Percentiles rank a stretch among this genome's conserved stretches.
Conservation (phyloP, 495 filamentous ascomycete species). For the Lichenothelia convexa region DNA sequence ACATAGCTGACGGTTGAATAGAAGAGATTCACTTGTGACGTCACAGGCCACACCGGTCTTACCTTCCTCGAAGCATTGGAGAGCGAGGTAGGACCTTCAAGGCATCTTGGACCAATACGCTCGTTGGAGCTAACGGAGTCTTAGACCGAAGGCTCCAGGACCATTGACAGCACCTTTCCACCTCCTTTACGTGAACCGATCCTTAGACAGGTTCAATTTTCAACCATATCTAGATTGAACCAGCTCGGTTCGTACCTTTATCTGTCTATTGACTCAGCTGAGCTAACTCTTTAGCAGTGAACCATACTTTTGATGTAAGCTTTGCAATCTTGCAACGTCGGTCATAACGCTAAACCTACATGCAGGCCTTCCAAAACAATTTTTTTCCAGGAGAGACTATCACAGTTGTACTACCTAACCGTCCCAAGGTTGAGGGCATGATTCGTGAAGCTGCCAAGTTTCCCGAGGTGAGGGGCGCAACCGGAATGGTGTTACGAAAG, state of each 20-base stretch:
- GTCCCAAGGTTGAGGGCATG: constrained; percentile 53
- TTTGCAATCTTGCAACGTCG: not conserved
- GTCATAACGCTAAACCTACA: constrained; percentile 30
- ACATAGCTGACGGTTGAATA: constrained; percentile 18
- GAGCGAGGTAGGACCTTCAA: constrained; percentile 56
- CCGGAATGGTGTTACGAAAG: constrained; percentile 41
- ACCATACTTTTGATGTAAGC: constrained; percentile 38
- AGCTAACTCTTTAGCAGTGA: constrained; percentile 32
- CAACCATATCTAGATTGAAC: constrained; percentile 78
- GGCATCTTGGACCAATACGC: not conserved
- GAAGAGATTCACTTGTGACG: constrained; percentile 83
- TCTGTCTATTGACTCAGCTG: constrained; percentile 1
- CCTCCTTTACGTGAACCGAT: constrained; percentile 83
- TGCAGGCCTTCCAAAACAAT: constrained; percentile 74
- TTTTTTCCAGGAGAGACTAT: constrained; percentile 89
- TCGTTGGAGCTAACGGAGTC: constrained; percentile 6
- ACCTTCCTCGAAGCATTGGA: constrained; percentile 87
- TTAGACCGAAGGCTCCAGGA: constrained; percentile 66
- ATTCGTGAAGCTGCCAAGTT: constrained; percentile 81
- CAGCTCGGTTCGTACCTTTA: constrained; percentile 46
- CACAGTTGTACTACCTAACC: constrained; percentile 48
- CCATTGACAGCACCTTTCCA: constrained; percentile 81
- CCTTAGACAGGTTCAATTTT: constrained; percentile 76
- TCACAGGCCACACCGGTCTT: constrained; percentile 80
- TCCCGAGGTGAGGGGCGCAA: constrained; percentile 36